Percentiles rank a stretch among this genome's conserved stretches.
phyloP scores from a whole-genome alignment of 2,329 filamentous ascomycete genomes.

The Epichloe scottii region DNA sequence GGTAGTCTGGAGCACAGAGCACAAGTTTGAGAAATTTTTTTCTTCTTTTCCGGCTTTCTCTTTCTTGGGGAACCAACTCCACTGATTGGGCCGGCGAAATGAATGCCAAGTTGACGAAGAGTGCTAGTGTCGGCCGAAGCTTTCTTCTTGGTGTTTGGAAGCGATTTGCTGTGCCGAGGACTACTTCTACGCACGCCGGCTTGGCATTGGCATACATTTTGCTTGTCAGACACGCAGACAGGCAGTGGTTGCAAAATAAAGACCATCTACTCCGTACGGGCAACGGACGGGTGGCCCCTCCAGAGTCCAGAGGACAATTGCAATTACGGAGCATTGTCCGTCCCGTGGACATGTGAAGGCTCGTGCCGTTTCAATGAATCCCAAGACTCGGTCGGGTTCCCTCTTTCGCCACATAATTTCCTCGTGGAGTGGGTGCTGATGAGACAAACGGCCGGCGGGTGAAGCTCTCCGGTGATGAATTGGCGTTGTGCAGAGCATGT shows the following conservation, averaged over 20 bases:
- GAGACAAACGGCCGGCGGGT: neutral
- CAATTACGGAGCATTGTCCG: no score
- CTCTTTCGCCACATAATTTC: neutral
- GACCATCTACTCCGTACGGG: no score
- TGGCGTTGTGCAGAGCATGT: neutral
- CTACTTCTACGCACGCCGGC: neutral
- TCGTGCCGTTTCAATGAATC: no score
- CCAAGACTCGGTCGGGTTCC: no score
- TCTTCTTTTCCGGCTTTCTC: constrained; percentile 3
- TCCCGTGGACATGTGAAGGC: no score
- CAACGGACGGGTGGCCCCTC: no score
- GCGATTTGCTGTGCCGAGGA: neutral
- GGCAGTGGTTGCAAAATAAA: no score
- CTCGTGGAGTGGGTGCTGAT: constrained; percentile 1
- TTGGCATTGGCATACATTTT: no score
- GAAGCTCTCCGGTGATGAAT: neutral
- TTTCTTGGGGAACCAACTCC: neutral
- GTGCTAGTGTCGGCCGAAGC: neutral
- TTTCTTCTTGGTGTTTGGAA: neutral
- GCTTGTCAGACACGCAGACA: neutral
- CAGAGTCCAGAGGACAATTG: no score
- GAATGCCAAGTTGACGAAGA: no score
- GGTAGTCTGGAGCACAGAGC: no score
- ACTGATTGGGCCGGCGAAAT: no score
- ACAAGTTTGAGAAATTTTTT: constrained; percentile 5